Conservation (phyloP, 2,329 filamentous ascomycete genomes). For the Calonectria pseudoturangicola region DNA sequence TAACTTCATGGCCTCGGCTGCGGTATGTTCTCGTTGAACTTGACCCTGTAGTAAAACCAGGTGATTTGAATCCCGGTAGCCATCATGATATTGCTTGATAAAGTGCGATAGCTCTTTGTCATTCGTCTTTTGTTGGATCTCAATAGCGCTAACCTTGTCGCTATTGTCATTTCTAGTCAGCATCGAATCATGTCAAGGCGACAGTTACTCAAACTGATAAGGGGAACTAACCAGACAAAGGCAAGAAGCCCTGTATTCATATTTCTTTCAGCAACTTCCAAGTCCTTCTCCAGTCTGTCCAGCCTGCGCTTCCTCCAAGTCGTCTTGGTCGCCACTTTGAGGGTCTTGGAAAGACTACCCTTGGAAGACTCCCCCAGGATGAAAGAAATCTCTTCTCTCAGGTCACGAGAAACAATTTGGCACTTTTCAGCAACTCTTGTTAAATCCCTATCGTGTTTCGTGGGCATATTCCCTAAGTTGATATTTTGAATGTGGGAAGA, state of each 20-base stretch:
- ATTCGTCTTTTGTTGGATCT: not conserved
- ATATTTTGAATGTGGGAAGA: not conserved
- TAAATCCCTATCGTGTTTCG: constrained; percentile 19
- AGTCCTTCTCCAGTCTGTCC: constrained; percentile 42
- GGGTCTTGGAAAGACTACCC: constrained; percentile 4
- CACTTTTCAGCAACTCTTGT: constrained; percentile 19
- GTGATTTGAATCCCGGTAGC: not conserved
- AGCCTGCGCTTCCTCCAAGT: constrained; percentile 49
- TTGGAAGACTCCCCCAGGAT: constrained; percentile 28
- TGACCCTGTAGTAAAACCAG: not conserved
- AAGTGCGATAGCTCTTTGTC: not conserved
- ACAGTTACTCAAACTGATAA: not conserved
- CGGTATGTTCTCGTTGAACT: not conserved
- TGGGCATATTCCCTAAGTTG: not conserved
- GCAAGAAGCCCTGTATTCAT: constrained; percentile 36
- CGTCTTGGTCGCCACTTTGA: constrained; percentile 42
- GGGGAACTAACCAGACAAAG: constrained; percentile 12
- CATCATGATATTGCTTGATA: constrained; percentile 3
- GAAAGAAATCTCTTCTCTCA: constrained; percentile 27
- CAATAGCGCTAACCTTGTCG: not conserved
- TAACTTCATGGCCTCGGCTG: not conserved
- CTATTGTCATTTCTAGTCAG: not conserved
- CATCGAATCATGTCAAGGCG: too few species aligned
- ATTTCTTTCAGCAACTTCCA: constrained; percentile 24
- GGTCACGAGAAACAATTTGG: constrained; percentile 21